phyloP scores from a whole-genome alignment of 163 green algal species.

The Scenedesmus sp. region DNA sequence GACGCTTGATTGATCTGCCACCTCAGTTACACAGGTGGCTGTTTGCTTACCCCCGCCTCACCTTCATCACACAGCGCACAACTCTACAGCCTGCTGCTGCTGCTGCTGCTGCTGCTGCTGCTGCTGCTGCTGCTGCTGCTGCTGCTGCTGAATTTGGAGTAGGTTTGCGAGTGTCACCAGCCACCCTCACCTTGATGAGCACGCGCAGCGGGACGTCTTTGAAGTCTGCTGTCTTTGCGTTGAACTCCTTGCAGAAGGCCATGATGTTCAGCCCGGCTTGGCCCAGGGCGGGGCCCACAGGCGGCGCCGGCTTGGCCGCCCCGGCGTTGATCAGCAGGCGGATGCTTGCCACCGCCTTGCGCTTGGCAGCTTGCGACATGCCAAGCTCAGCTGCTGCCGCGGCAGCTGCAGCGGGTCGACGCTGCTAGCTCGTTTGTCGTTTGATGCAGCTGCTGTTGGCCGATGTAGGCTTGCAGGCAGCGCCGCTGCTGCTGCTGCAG shows the following conservation, averaged over 20 bases:
- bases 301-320: conserved; percentile 87
- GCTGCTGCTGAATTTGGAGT: too few relatives aligned
- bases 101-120: not conserved
- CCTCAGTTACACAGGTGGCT: too few relatives aligned
- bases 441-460: not conserved
- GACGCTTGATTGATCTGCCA: too few relatives aligned
- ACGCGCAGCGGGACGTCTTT: conserved; percentile 84
- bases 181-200: conserved; percentile 66
- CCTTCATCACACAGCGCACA: too few relatives aligned
- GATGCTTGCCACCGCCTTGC: conserved; percentile 69
- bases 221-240: conserved; percentile 90
- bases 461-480: not conserved
- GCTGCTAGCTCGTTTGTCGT: not conserved
- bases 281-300: conserved; percentile 77
- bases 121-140: not conserved
- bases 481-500: conserved; percentile 4
- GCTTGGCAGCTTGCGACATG: conserved; percentile 45
- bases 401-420: not conserved
- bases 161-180: not conserved
- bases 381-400: not conserved
- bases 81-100: too few relatives aligned
- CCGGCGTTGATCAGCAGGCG: conserved; percentile 89
- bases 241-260: conserved; percentile 92
- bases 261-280: conserved; percentile 81
- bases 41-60: too few relatives aligned